Evolutionary conservation across 2,329 filamentous ascomycete species (phyloP).

Genomic region (Claviceps sp.): DNA sequence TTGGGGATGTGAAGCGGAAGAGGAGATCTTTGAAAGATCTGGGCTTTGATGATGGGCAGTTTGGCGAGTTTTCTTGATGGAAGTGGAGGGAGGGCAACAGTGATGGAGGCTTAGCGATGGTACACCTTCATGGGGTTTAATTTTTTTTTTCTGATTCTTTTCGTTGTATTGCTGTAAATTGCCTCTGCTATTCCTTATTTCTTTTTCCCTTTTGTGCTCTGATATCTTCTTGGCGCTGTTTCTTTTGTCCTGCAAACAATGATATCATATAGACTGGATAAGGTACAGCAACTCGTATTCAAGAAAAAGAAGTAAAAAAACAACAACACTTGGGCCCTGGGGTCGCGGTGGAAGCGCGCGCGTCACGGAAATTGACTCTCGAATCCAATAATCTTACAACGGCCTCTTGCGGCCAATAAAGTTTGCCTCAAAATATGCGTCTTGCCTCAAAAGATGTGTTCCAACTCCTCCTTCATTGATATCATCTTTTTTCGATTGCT

Average conservation of each 20-base stretch:
- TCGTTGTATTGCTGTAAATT: neutral
- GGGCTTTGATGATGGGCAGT: conserved; percentile 78
- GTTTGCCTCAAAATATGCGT: too few relatives aligned
- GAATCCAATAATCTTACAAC: neutral
- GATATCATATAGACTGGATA: conserved; percentile 1
- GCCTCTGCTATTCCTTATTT: neutral
- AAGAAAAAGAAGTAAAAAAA: neutral
- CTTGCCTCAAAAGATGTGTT: too few relatives aligned
- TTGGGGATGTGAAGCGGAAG: conserved; percentile 46
- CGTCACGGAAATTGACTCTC: too few relatives aligned
- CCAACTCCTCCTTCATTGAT: too few relatives aligned
- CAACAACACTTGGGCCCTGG: neutral
- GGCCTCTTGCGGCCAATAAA: neutral
- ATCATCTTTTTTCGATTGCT: too few relatives aligned
- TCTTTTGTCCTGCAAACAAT: neutral
- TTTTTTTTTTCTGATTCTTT: neutral
- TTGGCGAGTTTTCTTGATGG: conserved; percentile 63
- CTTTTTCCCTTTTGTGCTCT: neutral
- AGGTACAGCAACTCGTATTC: neutral
- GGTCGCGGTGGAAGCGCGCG: neutral
- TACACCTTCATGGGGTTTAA: too few relatives aligned
- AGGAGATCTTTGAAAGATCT: conserved; percentile 47
- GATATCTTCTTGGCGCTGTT: neutral
- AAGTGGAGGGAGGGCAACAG: neutral
- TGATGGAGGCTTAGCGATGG: too few relatives aligned